Evolutionary conservation across 2,329 filamentous ascomycete species (phyloP), one percentile per base, ranked within the genome.

Genomic region (Apiospora sp.): DNA sequence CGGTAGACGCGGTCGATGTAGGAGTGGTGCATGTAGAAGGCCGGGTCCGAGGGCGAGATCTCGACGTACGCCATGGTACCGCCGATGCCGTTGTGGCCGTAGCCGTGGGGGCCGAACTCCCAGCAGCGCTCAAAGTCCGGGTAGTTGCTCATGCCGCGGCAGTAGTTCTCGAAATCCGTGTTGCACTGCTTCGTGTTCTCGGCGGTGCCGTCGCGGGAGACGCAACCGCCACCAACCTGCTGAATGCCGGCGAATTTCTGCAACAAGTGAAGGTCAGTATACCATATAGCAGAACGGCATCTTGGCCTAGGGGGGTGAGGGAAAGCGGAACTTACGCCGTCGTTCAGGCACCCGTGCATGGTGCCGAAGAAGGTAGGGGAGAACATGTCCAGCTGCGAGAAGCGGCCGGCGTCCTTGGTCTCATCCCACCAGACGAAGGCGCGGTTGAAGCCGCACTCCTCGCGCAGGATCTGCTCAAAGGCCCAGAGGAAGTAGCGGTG

Each of bases 381-480:
- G 77, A 80, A 81, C 44, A 80, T 74, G 13, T 77, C 78, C 2
- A 79, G 73, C 72, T 77, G 74, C 54, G 74, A 64, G 71, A 81
- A 81, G 64, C 71, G 75, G 37, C 80, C 80, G 58, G 80, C 78
- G 76, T 80, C 80, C 71, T 78, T 78, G 77, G 80, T 80, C 79
- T 81, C 80, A 54, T 81, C 79, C 80, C 80, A 81, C 80, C 80
- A 81, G n/a, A 78, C 76, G 71, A 81, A 76, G 22, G 79, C 76
- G n/a, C 77, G 64, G 75, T 78, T 74, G 73, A 80, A 81, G 67
- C 78, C 79, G 48, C 80, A 81, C 75, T 81, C 80, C 67, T 79
- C 76, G 37, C 80, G 78, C 14, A 81, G 73, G 68, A 73, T 27
- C 67, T 73, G 72, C 70, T 73, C 72, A 27, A 73, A 73, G 3